Evolutionary conservation across 768 basidiomycete genomes (phyloP).

Genomic region (Cyclocybe cylindracea): DNA sequence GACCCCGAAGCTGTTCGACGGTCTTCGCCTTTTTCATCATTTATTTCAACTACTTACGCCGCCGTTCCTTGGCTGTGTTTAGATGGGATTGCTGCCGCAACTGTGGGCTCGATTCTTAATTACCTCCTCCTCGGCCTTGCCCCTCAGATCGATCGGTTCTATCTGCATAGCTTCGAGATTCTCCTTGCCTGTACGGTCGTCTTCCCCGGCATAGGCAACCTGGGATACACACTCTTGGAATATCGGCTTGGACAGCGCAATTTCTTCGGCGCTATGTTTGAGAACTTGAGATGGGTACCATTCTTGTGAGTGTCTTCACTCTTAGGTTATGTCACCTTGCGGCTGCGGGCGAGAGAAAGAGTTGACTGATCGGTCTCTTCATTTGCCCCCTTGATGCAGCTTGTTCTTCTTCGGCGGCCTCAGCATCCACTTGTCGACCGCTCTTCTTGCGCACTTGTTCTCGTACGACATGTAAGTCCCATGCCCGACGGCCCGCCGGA

Average conservation of each 20-base stretch:
- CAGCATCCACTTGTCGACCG: conserved; percentile 69
- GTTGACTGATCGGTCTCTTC: conserved; percentile 4
- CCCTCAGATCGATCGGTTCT: conserved; percentile 69
- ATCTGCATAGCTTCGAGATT: conserved; percentile 81
- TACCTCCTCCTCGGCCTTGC: conserved; percentile 75
- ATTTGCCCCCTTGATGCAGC: conserved; percentile 31
- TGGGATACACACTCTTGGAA: conserved; percentile 73
- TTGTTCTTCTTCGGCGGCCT: conserved; percentile 79
- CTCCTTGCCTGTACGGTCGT: conserved; percentile 76
- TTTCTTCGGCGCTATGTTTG: conserved; percentile 47
- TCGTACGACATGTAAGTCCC: conserved; percentile 56
- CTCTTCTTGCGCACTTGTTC: conserved; percentile 68
- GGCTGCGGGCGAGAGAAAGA: background rate
- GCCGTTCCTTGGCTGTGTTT: conserved; percentile 2
- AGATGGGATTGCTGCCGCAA: conserved; percentile 70
- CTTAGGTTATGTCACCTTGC: background rate
- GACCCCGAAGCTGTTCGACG: background rate
- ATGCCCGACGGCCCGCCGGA: background rate
- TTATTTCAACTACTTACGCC: background rate
- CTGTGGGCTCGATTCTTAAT: conserved; percentile 67
- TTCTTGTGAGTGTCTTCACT: conserved; percentile 60
- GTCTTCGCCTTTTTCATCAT: conserved; percentile 4
- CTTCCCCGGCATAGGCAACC: conserved; percentile 76
- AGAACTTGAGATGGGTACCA: conserved; percentile 66
- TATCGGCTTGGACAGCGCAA: conserved; percentile 70